Base-by-base conservation (phyloP, 169 alveolate genomes). In the Plasmodium fragile region DNA sequence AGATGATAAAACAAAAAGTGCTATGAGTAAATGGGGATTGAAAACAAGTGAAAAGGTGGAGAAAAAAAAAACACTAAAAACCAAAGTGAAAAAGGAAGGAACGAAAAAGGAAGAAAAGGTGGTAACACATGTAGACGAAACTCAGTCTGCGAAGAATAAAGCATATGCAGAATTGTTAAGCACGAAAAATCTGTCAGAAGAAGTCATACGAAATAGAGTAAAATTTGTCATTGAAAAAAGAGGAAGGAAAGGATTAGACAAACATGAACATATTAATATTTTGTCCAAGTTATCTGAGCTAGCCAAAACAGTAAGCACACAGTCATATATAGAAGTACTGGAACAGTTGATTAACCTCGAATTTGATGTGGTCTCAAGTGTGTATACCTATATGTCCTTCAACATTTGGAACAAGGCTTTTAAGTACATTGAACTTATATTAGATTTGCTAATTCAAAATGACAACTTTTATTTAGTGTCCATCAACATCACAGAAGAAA, bases 241-340 rank as follows among this genome's bases (percentile, higher is more conserved):
- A 36, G 99, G 99, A 11, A 96, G 97, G 75, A 92, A 98, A 28
- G 99, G 99, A 18, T 97, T 97, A 34, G 98, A 97, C 80, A 97
- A 96, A 30, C 96, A 94, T 83, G 98, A 97, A 65, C 97, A 98
- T 52, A 96, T 97, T 72, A 92, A 97, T 53, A 94, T 97, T 25
- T 84, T 97, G 70, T 95, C 97, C 84, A 94, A 95, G 16, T 95
- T 97, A 34, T 97, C 98, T 25, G 98, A 97, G 79, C 94, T 97
- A 55, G 97, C 98, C 52, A 97, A 96, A 81, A 95, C 95, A 16
- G 87, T 96, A 13, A 96, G 98, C 11, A 96, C 95, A 22, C 95
- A 96, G 80, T 95, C 97, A 16, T 96, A 96, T 55, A 94, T 97
- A 18, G 98, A 97, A 75, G 99, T 97, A 6, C 84, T 98, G 69